Percentiles rank a stretch among this genome's conserved stretches.
These are phyloP conservation scores for Xylariaceae sp. DNA, from an alignment of 2,329 filamentous ascomycete species.

Conservation along the genomic window DNA sequence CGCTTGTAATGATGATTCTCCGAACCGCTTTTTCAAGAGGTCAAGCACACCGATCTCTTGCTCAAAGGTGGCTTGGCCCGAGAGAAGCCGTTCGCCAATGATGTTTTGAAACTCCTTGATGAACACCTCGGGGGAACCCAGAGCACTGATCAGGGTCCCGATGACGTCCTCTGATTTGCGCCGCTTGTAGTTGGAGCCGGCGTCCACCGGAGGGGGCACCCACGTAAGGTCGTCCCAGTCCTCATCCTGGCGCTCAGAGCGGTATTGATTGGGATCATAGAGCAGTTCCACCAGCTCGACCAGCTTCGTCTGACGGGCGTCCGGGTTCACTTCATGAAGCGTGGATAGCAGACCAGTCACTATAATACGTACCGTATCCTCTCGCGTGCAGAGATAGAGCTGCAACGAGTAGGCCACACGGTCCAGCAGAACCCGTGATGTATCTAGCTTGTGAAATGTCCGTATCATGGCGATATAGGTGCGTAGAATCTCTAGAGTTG, in stretches of 20 bases:
- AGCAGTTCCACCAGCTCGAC: constrained; percentile 64
- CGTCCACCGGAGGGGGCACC: constrained; percentile 89
- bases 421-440: constrained; percentile 71
- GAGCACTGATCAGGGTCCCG: constrained; percentile 79
- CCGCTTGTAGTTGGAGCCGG: constrained; percentile 84
- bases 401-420: constrained; percentile 68
- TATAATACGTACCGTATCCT: constrained; percentile 73
- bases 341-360: constrained; percentile 67
- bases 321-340: constrained; percentile 40
- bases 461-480: constrained; percentile 76
- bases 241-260: constrained; percentile 49
- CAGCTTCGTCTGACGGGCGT: constrained; percentile 46
- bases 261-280: constrained; percentile 52
- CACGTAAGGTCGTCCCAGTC: constrained; percentile 89
- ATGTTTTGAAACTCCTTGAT: constrained; percentile 90
- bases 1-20: constrained; percentile 77
- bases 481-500: constrained; percentile 68
- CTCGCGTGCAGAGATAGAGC: constrained; percentile 68
- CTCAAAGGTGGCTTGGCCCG: constrained; percentile 62
- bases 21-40: constrained; percentile 82
- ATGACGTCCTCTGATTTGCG: constrained; percentile 88
- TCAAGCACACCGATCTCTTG: constrained; percentile 80
- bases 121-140: constrained; percentile 85
- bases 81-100: constrained; percentile 74
- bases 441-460: constrained; percentile 68